Base-by-base conservation (phyloP, 2,329 filamentous ascomycete genomes). In the Talaromyces sp. region DNA sequence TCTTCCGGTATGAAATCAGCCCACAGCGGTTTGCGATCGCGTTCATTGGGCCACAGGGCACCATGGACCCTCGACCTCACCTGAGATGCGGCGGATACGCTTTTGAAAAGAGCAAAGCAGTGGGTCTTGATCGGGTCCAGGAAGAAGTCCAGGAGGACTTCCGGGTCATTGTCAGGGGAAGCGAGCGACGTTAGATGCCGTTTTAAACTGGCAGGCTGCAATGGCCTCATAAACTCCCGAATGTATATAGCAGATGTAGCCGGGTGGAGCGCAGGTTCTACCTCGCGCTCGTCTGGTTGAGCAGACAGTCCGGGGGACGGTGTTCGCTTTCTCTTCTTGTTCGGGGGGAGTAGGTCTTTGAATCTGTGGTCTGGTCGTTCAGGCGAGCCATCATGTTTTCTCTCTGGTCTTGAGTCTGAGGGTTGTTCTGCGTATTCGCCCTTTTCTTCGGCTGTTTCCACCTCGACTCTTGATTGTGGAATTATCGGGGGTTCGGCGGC, bases 81-180 rank as follows among this genome's bases (percentile, higher is more conserved):
- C 25, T 91, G 85, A 0, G 88, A 86, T 4, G 95, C 95, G 3
- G 89, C 88, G 2, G 87, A 80, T 10, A 86, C 79, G 53, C 82
- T 88, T 52, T 81, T 79, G 72, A 98, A 93, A 27, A 85, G 79
- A 42, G 88, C 89, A 70, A 97, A 90, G 9, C 92, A 92, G 73
- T 99, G 95, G 0, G 93, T 96, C 65, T 90, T 88, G 69, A 98
- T 90, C 33, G 83, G 82, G 72, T 98, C 93, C 44, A 98, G 82
- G 71, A 91, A 92, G 70, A 96, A 92, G 28, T 85, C 79, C 22
- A 83, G 76, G 44, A 96, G 80, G 13, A 85, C 76, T 39, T 84
- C 80, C 6, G 83, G 73, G 56, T 87, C 80, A 1, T 80, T 74
- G 2, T 81, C 73, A 22, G 87, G 81, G 3, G 86, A 81, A 1